These are phyloP conservation scores for Ceriops decandra DNA, from an alignment of 345 rosid species.

Conservation along the genomic window DNA sequence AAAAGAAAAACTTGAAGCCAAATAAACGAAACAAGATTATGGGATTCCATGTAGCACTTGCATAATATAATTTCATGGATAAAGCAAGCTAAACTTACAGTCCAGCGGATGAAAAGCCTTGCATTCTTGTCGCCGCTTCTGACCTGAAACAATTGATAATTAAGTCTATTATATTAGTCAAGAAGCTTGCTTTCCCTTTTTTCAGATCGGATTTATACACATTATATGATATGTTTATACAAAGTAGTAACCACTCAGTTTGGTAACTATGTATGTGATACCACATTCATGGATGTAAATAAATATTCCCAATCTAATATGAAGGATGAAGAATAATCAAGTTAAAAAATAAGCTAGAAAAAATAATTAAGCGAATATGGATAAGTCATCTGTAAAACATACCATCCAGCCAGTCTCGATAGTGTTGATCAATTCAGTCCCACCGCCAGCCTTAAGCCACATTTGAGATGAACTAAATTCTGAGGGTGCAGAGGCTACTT, in stretches of 20 bases:
- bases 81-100: background rate
- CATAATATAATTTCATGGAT: background rate
- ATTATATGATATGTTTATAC: too few species aligned
- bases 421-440: background rate
- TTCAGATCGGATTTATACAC: too few species aligned
- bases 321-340: background rate
- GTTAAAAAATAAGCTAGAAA: background rate
- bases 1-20: background rate
- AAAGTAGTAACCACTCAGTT: too few species aligned
- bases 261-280: too few species aligned
- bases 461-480: background rate
- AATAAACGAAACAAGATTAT: background rate
- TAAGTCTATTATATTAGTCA: too few species aligned
- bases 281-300: too few species aligned
- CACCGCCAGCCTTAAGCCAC: background rate
- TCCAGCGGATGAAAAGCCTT: background rate
- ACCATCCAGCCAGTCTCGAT: background rate
- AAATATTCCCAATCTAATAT: too few species aligned
- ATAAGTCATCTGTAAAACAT: background rate
- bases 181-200: too few species aligned
- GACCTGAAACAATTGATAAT: background rate
- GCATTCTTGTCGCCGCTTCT: background rate
- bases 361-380: background rate
- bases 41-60: background rate
- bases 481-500: background rate